Base-by-base conservation (phyloP, 2,329 filamentous ascomycete genomes). In the Claviceps fusiformis region DNA sequence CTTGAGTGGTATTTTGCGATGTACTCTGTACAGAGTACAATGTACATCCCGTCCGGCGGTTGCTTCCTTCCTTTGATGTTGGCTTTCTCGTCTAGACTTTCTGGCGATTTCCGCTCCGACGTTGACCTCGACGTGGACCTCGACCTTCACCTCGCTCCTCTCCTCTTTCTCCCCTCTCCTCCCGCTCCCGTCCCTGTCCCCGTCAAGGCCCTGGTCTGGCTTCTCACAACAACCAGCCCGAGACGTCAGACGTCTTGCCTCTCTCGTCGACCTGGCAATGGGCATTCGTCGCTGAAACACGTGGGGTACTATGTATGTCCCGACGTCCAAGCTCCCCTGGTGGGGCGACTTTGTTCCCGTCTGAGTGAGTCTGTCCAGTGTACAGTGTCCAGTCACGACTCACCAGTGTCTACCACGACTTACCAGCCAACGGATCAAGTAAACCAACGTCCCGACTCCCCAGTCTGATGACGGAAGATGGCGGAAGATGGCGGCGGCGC, bases 271-370 rank as follows among this genome's bases (percentile, higher is more conserved):
- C 61, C 59, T 58, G 60, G 60, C 61, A 61, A 61, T 62, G 53
- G 50, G 55, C 60, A 62, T 61, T 62, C 59, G 56, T 61, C 48
- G 51, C 57, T 58, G 60, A 62, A 54, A 62, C 61, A 61, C 53
- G 55, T 57, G 56, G 53, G 54, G 54, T 55, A 50, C 29, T 29
- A 29, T 29, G 43, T 50, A 54, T 19, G 35, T 37, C 33, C 15
- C 41, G 44, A 53, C 52, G 8, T 37, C 44, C 33, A 37, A 53
- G 52, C 19, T 37, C 3, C 33, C 37, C 46, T 35, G 31, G 51
- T 27, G 51, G 51, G 31, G n/a, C 41, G 29, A 33, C 27, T 52
- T 52, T 45, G 41, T 47, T 43, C 29, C 19, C 39, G 44, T 31
- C 19, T n/a, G 39, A 41, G 24, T n/a, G 24, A 46, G 27, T 48